Conservation (phyloP, 495 filamentous ascomycete species). For the Thermochaetoides thermophila region DNA sequence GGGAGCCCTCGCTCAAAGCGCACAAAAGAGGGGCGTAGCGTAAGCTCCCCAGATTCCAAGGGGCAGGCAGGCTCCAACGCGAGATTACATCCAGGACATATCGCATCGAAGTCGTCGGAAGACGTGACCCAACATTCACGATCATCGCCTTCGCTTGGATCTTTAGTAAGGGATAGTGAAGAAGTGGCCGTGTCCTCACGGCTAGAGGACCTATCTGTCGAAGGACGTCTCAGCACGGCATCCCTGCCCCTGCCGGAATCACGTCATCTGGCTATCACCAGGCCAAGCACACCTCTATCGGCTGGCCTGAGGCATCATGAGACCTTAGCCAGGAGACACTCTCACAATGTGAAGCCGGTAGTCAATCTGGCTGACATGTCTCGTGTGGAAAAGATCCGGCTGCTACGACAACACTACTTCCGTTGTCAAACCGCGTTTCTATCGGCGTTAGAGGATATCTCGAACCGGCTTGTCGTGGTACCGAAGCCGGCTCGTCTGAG, state of each 20-base stretch:
- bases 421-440: slow-evolving; percentile 58
- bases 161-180: slow-evolving; percentile 11
- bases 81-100: too few species aligned
- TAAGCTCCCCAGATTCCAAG: slow-evolving; percentile 14
- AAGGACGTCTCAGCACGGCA: slow-evolving; percentile 45
- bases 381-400: slow-evolving; percentile 39
- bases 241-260: slow-evolving; percentile 48
- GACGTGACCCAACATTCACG: neutral
- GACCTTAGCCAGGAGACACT: slow-evolving; percentile 27
- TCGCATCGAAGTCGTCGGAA: slow-evolving; percentile 6
- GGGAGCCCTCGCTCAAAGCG: slow-evolving; percentile 32
- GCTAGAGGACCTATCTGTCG: slow-evolving; percentile 30
- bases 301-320: slow-evolving; percentile 39
- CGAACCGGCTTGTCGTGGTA: slow-evolving; percentile 56
- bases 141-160: slow-evolving; percentile 10
- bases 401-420: slow-evolving; percentile 60
- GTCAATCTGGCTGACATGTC: slow-evolving; percentile 41
- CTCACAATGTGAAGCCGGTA: slow-evolving; percentile 31
- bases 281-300: slow-evolving; percentile 34
- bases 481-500: slow-evolving; percentile 62
- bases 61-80: too few species aligned
- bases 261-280: slow-evolving; percentile 28
- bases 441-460: slow-evolving; percentile 59
- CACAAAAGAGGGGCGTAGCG: slow-evolving; percentile 27
- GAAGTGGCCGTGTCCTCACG: slow-evolving; percentile 6